Base-by-base conservation (phyloP, 2,329 filamentous ascomycete genomes). In the Xylariaceae sp. region DNA sequence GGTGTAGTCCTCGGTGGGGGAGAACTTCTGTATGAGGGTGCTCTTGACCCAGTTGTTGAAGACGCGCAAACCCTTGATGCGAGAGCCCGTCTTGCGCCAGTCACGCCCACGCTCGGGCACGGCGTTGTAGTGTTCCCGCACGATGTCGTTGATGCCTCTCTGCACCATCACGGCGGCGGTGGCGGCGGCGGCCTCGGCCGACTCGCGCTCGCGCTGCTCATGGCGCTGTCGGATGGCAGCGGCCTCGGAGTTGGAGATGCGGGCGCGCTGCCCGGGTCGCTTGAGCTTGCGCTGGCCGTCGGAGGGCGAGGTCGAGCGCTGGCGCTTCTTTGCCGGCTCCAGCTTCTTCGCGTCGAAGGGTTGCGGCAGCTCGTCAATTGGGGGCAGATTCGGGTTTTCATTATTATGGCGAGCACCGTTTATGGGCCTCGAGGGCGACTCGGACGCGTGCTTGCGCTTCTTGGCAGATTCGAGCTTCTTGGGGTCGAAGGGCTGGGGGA, bases 11-110 rank as follows among this genome's bases (percentile, higher is more conserved):
- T 90, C 83, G 44, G 81, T 79, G 0, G 84, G 83, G 4, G 86
- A 87, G 63, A 95, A 96, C 57, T 94, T 95, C 56, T 96, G 89
- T 47, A 98, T 96, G 47, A 96, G 77, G 31, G 85, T 90, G 55
- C 87, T 94, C 69, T 98, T 98, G 63, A 98, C 76, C 92, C 92
- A 98, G 60, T 98, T 98, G 65, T 98, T 98, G 68, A 94, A 92
- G 46, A 83, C 86, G 33, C 92, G 78, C 33, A 98, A 67, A 1
- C 92, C 92, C 63, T 93, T 94, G 67, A 98, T 98, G 51, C 85
- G 83, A 59, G 85, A 94, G 52, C 94, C 88, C 5, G 87, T 94
- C 56, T 83, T 87, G 31, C 92, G 78, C 90, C 92, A 98, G 52
- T 95, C 88, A 34, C 90, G 78, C 10, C 92, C 92, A 19, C 89